phyloP scores from a whole-genome alignment of 2,329 filamentous ascomycete genomes.

The Rutstroemia sp. region DNA sequence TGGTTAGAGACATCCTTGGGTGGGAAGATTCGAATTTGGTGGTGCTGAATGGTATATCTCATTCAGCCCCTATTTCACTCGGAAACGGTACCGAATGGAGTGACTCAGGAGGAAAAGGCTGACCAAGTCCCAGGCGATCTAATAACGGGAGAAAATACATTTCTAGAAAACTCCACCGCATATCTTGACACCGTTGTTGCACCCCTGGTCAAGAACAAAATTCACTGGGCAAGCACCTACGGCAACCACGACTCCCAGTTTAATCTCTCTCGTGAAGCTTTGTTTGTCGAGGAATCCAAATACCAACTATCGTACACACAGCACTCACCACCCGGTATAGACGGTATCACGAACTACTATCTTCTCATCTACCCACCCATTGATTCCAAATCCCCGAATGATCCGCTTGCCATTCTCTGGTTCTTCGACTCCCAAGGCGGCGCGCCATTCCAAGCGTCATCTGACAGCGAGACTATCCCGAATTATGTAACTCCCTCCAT shows the following conservation, averaged over 20 bases:
- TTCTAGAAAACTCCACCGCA: slow-evolving; percentile 44
- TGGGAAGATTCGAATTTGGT: slow-evolving; percentile 51
- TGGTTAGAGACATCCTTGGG: slow-evolving; percentile 52
- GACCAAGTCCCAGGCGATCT: slow-evolving; percentile 46
- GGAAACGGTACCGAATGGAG: no score
- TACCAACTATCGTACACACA: slow-evolving; percentile 34
- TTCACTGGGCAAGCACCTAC: slow-evolving; percentile 57
- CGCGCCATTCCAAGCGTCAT: slow-evolving; percentile 35
- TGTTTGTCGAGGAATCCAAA: slow-evolving; percentile 35
- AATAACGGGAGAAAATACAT: slow-evolving; percentile 59
- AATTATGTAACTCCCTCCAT: slow-evolving; percentile 40
- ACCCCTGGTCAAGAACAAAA: slow-evolving; percentile 45
- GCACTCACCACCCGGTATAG: slow-evolving; percentile 34
- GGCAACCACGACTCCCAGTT: slow-evolving; percentile 62
- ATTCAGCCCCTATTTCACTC: no score
- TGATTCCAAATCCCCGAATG: neutral
- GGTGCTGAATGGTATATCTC: slow-evolving; percentile 41
- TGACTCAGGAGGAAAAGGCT: neutral
- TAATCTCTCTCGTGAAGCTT: slow-evolving; percentile 44
- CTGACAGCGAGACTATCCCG: slow-evolving; percentile 24
- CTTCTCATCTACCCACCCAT: slow-evolving; percentile 39
- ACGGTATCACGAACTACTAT: slow-evolving; percentile 47
- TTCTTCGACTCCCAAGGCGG: slow-evolving; percentile 65
- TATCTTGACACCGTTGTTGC: slow-evolving; percentile 53
- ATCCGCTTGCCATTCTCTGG: slow-evolving; percentile 50